Evolutionary conservation across 1,284 basidiomycete species (phyloP).

Genomic region (Pseudozyma sp.): DNA sequence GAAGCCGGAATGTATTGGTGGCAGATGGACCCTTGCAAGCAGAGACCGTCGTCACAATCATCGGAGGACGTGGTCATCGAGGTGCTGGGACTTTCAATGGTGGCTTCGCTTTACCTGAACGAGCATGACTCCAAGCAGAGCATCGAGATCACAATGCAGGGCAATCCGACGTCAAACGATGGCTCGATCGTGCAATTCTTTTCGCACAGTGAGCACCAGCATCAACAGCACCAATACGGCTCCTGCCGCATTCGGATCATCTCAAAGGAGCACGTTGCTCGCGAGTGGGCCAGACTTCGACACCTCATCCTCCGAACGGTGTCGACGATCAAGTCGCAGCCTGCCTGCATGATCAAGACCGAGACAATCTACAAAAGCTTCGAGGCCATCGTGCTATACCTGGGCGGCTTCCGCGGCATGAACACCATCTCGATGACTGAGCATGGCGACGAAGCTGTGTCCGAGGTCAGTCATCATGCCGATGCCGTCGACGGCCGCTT

Average conservation of each 20-base stretch:
- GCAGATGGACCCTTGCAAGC: slow-evolving; percentile 12
- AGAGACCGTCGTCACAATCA: background rate
- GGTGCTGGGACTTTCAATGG: slow-evolving; percentile 45
- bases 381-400: slow-evolving; percentile 49
- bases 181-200: slow-evolving; percentile 46
- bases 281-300: slow-evolving; percentile 33
- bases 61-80: slow-evolving; percentile 42
- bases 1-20: slow-evolving; percentile 50
- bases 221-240: slow-evolving; percentile 49
- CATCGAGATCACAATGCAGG: slow-evolving; percentile 40
- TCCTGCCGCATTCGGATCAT: slow-evolving; percentile 35
- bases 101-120: slow-evolving; percentile 42
- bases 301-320: slow-evolving; percentile 32
- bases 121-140: slow-evolving; percentile 27
- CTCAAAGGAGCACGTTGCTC: background rate
- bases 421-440: slow-evolving; percentile 45
- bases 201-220: slow-evolving; percentile 34
- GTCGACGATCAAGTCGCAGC: slow-evolving; percentile 7
- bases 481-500: slow-evolving; percentile 40
- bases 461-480: slow-evolving; percentile 26
- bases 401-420: slow-evolving; percentile 49
- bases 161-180: slow-evolving; percentile 26
- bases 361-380: slow-evolving; percentile 46
- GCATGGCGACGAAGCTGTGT: slow-evolving; percentile 38
- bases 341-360: slow-evolving; percentile 25